Evolutionary conservation across 306 rosid species (phyloP), one percentile per base, ranked within the genome.

Genomic region (Luffa acutangula): DNA sequence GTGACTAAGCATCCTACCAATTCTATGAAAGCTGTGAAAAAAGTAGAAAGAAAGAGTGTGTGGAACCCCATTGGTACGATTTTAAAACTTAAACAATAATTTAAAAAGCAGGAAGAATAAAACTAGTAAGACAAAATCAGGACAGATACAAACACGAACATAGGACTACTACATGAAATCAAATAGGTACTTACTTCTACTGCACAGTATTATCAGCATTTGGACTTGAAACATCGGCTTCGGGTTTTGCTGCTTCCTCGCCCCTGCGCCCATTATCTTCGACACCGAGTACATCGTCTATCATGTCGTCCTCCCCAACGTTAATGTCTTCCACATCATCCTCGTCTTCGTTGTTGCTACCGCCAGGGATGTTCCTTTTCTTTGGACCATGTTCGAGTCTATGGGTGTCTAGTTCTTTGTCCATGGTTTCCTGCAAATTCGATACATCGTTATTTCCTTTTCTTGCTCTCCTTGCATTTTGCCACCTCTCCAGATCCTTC

Each of bases 361-460:
- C 96, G 5, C 80, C 96, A 0, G 97, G 96, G 82, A 95, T 91
- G 84, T 85, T 93, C 77, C 97, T 88, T 82, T 88, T 96, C 90
- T 95, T 95, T 51, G 99, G 99, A 81, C 99, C 99, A 76, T 95
- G 97, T 91, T 95, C 99, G 25, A 95, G 96, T 89, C 99, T 90
- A 78, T 95, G 99, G 33, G 91, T 93, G 78, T 95, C 99, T 84
- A 95, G 79, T 81, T 95, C 99, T 88, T 92, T 89, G 91, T 96
- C 99, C 99, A 96, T 96, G 53, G 97, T 96, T 86, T 96, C 98
- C 85, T 96, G 99, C 81, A 96, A 88, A 87, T 93, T 88, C 80
- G 88, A 87, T n/a, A 64, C 66, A 60, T 90, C 93, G 64, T 86
- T 86, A 77, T 83, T 90, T 64, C 57, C 88, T 75, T 91, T 93